These are phyloP conservation scores for Moniliophthora roreri DNA, from an alignment of 1,284 basidiomycete species.

Conservation along the genomic window DNA sequence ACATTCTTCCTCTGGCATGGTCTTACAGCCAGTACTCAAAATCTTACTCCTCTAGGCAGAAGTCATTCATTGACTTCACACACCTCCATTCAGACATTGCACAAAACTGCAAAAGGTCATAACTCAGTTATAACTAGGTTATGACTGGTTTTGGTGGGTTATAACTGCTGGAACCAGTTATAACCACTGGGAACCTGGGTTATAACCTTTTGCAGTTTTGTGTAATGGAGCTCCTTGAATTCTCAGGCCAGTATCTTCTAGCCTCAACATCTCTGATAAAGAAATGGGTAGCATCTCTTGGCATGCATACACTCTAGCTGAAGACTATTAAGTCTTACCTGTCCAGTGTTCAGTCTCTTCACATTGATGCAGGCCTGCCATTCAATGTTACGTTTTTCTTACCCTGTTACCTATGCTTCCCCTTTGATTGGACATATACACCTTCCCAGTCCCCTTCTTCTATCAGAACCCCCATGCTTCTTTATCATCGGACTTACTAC, in stretches of 20 bases:
- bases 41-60: conserved; percentile 28
- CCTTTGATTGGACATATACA: too few species aligned
- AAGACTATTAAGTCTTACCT: conserved; percentile 33
- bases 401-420: too few species aligned
- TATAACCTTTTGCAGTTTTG: too few species aligned
- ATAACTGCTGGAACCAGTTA: too few species aligned
- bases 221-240: conserved; percentile 14
- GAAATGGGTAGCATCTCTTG: conserved; percentile 29
- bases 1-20: conserved; percentile 30
- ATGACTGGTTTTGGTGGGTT: too few species aligned
- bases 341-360: conserved; percentile 26
- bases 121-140: too few species aligned
- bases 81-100: conserved; percentile 18
- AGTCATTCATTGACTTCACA: conserved; percentile 28
- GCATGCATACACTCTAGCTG: conserved; percentile 21
- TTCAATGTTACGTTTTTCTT: too few species aligned
- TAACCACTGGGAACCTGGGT: too few species aligned
- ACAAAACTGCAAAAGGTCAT: too few species aligned
- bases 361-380: conserved; percentile 22
- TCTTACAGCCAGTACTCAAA: conserved; percentile 27
- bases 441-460: too few species aligned
- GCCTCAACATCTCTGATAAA: conserved; percentile 25
- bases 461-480: too few species aligned
- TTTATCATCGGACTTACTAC: too few species aligned
- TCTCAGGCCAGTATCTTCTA: conserved; percentile 23